Evolutionary conservation across 306 rosid species (phyloP), one percentile per base, ranked within the genome.

Genomic region (Mimosa pudica): DNA sequence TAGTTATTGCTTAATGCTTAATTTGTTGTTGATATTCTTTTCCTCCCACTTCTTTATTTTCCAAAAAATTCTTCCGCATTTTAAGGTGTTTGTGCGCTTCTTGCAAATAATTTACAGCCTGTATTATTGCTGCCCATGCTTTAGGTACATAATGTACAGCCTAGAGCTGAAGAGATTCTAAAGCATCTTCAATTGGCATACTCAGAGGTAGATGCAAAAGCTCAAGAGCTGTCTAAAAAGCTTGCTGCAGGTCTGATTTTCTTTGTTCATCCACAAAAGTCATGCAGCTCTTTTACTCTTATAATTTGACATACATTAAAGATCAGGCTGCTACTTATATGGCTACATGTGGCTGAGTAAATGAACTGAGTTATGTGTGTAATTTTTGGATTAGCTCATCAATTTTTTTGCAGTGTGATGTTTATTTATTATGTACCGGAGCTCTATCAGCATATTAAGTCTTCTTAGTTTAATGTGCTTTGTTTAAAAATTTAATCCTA

Each of bases 121-220:
- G 30, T 24, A 24, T 24, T 24, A 24, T 24, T 24, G 30, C 30
- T 24, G 30, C 30, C 1, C 30, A 24, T 24, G 30, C 30, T 24
- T 24, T 24, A 24, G 30, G 30, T 24, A 24, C 30, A 24, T 24
- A 24, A 24, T 24, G 30, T 24, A 24, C 30, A 24, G 30, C 30
- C 30, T 24, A 24, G 30, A 24, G 30, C 30, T 24, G 30, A 24
- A 24, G 30, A 24, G 30, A 24, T 1, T 24, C 30, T 24, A 24
- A 24, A 24, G 30, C 30, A 24, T 24, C 30, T 24, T 24, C 30
- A 24, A 24, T 24, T 33, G 46, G 79, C 84, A 44, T 89, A 90
- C 70, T 85, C 92, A 52, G 99, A 96, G 66, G 91, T 96, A 49
- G 98, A 93, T 83, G 82, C 89, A 13, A 93, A 86, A 85, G 89